These are phyloP conservation scores for Candida sakaeoensis DNA, from an alignment of 805 yeast genomes.

Conservation along the genomic window DNA sequence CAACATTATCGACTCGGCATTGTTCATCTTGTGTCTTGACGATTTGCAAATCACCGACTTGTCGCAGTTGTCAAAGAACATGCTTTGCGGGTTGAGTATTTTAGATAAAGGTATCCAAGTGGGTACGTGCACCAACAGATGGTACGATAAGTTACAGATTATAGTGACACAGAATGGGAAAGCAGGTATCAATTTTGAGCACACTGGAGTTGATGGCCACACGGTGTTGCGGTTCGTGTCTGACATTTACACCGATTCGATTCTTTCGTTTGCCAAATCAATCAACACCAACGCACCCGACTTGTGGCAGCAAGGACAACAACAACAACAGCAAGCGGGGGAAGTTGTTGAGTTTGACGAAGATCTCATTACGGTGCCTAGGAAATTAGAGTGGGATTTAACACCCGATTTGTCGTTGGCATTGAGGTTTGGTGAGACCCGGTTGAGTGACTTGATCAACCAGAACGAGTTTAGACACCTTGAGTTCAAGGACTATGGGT, in stretches of 20 bases:
- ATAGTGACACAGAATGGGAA: slow-evolving; percentile 85
- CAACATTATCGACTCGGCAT: slow-evolving; percentile 72
- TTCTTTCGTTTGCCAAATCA: slow-evolving; percentile 77
- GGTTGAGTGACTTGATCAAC: slow-evolving; percentile 79
- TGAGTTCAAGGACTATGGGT: slow-evolving; percentile 71
- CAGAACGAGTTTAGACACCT: slow-evolving; percentile 84
- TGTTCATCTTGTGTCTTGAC: slow-evolving; percentile 81
- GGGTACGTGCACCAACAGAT: slow-evolving; percentile 91
- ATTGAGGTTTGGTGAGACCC: slow-evolving; percentile 84
- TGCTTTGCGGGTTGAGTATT: slow-evolving; percentile 81
- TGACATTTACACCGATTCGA: slow-evolving; percentile 89
- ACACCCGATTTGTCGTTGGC: slow-evolving; percentile 74
- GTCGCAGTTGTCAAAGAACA: slow-evolving; percentile 70
- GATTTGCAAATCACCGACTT: slow-evolving; percentile 63
- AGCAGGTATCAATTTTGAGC: slow-evolving; percentile 92
- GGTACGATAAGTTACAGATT: slow-evolving; percentile 91
- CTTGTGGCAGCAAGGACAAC: no score
- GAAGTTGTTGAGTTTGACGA: slow-evolving; percentile 28
- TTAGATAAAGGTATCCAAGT: slow-evolving; percentile 84
- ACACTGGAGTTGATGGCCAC: slow-evolving; percentile 95
- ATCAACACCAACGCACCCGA: slow-evolving; percentile 76
- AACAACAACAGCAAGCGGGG: slow-evolving; percentile 30
- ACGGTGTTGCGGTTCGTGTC: slow-evolving; percentile 84
- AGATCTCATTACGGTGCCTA: slow-evolving; percentile 60
- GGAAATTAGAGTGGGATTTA: slow-evolving; percentile 85